These are phyloP conservation scores for Aphanomyces euteiches DNA, from an alignment of 352 stramenopile species.

Conservation along the genomic window DNA sequence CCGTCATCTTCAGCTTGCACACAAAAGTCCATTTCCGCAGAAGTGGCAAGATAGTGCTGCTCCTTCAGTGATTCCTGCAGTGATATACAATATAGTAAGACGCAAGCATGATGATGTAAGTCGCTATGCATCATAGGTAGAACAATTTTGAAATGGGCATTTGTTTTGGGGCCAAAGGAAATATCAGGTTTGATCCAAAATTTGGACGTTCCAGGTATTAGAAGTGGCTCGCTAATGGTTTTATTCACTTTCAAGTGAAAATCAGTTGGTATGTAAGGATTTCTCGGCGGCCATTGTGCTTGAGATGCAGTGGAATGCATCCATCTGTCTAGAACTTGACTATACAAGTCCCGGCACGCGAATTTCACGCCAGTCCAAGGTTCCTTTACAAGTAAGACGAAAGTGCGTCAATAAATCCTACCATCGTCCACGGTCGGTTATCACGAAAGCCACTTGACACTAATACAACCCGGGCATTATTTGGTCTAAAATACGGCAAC, in stretches of 20 bases:
- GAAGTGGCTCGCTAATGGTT: background rate
- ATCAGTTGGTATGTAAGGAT: constrained; percentile 30
- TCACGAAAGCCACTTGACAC: background rate
- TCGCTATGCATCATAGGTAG: background rate
- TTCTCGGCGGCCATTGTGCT: constrained; percentile 8
- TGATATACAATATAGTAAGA: constrained; percentile 8
- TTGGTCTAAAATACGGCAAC: background rate
- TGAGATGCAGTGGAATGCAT: background rate
- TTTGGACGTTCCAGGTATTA: constrained; percentile 1
- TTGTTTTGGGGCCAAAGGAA: background rate
- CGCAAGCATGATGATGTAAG: background rate
- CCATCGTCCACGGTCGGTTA: background rate
- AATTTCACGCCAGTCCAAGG: constrained; percentile 3
- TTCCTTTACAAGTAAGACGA: background rate
- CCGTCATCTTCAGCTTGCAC: background rate
- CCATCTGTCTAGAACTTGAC: background rate
- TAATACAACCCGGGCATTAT: background rate
- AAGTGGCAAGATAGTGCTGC: constrained; percentile 11
- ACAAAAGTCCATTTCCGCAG: constrained; percentile 18
- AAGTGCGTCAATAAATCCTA: constrained; percentile 12
- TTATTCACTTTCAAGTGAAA: constrained; percentile 3
- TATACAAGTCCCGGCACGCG: background rate
- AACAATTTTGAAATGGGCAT: constrained; percentile 17
- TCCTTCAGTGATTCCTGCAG: constrained; percentile 2
- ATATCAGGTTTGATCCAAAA: constrained; percentile 18